Conservation (phyloP, 1,139 yeast species). For the Yamadazyma triangularis region DNA sequence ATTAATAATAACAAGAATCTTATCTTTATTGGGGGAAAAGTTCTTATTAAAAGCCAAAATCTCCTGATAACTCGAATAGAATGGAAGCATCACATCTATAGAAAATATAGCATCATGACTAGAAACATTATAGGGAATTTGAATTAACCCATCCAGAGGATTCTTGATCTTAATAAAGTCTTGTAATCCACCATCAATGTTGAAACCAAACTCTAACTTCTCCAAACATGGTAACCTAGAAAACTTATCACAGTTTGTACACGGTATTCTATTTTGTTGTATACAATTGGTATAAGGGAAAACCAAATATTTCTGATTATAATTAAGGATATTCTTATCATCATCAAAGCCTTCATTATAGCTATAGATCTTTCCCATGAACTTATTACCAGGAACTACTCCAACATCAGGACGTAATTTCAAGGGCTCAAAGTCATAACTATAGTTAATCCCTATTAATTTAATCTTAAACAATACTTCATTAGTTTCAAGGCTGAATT, state of each 20-base stretch:
- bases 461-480: constrained; percentile 28
- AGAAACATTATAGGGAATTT: constrained; percentile 28
- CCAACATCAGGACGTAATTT: constrained; percentile 4
- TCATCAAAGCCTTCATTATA: constrained; percentile 9
- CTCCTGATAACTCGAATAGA: constrained; percentile 24
- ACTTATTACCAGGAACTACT: constrained; percentile 32
- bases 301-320: constrained; percentile 23
- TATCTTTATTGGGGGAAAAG: constrained; percentile 7
- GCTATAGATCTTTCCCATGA: constrained; percentile 23
- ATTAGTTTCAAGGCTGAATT: constrained; percentile 16
- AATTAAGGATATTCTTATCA: background rate
- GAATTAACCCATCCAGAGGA: constrained; percentile 15
- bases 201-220: constrained; percentile 28
- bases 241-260: constrained; percentile 20
- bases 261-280: constrained; percentile 17
- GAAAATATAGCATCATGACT: constrained; percentile 36
- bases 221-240: constrained; percentile 16
- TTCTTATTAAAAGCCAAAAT: constrained; percentile 4
- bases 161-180: constrained; percentile 27
- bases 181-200: constrained; percentile 40
- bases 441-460: constrained; percentile 23
- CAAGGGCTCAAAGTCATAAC: constrained; percentile 9
- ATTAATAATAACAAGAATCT: constrained; percentile 24
- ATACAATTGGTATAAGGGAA: constrained; percentile 36
- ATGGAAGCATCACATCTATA: constrained; percentile 33